A percentile compares a stretch with the other conserved stretches of the same genome.
phyloP scores from a whole-genome alignment of 2,329 filamentous ascomycete genomes.

The Ramularia collo-cygni region DNA sequence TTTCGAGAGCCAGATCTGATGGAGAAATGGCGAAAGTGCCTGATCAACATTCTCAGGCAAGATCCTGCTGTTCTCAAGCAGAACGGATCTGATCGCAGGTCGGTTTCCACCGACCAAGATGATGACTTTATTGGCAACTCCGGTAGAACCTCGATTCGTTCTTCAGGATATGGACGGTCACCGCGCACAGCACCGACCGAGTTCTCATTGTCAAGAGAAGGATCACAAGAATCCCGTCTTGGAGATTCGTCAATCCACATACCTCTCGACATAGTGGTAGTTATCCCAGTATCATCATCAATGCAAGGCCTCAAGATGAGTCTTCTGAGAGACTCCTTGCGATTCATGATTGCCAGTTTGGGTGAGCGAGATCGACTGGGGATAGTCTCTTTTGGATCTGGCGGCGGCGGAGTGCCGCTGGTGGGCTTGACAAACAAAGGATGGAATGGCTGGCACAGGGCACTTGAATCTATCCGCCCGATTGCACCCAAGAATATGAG shows the following conservation, averaged over 20 bases:
- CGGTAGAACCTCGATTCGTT: conserved; percentile 69
- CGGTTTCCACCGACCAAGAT: conserved; percentile 31
- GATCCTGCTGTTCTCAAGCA: conserved; percentile 57
- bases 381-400: conserved; percentile 92
- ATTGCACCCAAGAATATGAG: conserved; percentile 95
- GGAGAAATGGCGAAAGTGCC: conserved; percentile 81
- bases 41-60: conserved; percentile 70
- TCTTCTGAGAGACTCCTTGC: conserved; percentile 80
- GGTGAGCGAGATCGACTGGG: conserved; percentile 96
- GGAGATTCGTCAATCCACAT: conserved; percentile 62
- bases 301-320: conserved; percentile 99
- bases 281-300: conserved; percentile 93
- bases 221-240: conserved; percentile 40
- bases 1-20: conserved; percentile 80
- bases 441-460: conserved; percentile 85
- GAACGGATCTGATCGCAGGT: conserved; percentile 62
- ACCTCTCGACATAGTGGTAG: conserved; percentile 89
- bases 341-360: conserved; percentile 82
- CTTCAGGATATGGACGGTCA: conserved; percentile 72
- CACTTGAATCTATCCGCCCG: conserved; percentile 80
- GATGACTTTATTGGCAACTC: conserved; percentile 39
- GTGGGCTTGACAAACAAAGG: conserved; percentile 98
- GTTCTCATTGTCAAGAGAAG: conserved; percentile 63
- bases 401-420: conserved; percentile 82
- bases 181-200: conserved; percentile 85